Conservation (phyloP, 495 filamentous ascomycete species). For the Podospora appendiculata region DNA sequence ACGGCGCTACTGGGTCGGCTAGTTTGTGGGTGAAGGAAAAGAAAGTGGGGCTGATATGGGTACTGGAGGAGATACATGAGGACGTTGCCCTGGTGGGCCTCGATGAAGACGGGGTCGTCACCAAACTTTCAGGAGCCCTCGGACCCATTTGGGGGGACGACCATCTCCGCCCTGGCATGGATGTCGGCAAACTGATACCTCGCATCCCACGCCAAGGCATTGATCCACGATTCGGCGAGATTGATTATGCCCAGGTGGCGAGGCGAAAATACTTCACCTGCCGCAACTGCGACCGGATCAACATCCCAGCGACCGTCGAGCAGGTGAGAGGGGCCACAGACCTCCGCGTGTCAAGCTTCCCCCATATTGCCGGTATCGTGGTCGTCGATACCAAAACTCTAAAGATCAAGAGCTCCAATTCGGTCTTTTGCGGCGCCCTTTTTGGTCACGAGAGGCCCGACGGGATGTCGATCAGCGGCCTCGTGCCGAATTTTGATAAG, state of each 20-base stretch:
- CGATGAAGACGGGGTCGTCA: conserved; percentile 65
- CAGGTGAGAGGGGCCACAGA: conserved; percentile 54
- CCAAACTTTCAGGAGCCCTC: conserved; percentile 57
- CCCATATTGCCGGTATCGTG: conserved; percentile 94
- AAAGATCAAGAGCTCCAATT: conserved; percentile 83
- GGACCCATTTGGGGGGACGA: conserved; percentile 76
- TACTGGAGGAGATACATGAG: conserved; percentile 94
- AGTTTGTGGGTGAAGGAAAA: conserved; percentile 99
- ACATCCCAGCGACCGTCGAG: conserved; percentile 72
- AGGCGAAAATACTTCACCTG: conserved; percentile 75
- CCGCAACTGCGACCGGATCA: conserved; percentile 60
- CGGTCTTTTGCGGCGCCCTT: conserved; percentile 83
- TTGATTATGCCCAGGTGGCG: conserved; percentile 63
- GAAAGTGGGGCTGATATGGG: conserved; percentile 88
- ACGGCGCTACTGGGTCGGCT: conserved; percentile 82
- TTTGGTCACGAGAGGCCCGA: conserved; percentile 83
- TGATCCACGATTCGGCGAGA: conserved; percentile 51
- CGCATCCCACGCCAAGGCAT: conserved; percentile 68
- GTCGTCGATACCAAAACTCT: conserved; percentile 72
- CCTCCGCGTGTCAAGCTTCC: conserved; percentile 82
- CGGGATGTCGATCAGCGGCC: conserved; percentile 64
- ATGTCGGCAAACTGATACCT: conserved; percentile 70
- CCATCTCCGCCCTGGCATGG: conserved; percentile 54
- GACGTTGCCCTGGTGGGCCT: conserved; percentile 70
- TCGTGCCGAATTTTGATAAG: conserved; percentile 83